phyloP scores from a whole-genome alignment of 1,139 yeast genomes.

The Suhomyces bokatorum region DNA sequence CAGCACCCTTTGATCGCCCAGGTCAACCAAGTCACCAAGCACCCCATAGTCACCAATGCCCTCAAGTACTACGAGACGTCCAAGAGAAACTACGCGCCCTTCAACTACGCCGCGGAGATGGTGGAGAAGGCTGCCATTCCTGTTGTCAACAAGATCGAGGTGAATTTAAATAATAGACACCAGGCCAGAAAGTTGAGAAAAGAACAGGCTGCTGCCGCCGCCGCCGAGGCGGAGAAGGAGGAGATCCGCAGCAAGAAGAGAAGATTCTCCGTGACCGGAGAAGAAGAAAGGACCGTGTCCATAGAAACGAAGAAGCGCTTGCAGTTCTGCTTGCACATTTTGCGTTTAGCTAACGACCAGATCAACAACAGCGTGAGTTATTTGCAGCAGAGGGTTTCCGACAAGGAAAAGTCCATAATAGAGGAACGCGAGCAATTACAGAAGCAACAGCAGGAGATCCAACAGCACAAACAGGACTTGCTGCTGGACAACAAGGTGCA shows the following conservation, averaged over 20 bases:
- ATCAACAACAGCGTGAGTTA: conserved; percentile 62
- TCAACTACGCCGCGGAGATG: conserved; percentile 66
- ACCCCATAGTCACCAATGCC: conserved; percentile 57
- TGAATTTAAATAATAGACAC: conserved; percentile 43
- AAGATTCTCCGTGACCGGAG: conserved; percentile 13
- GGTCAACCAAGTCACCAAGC: conserved; percentile 45
- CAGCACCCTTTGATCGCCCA: conserved; percentile 47
- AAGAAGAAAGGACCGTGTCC: conserved; percentile 32
- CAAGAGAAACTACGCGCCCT: conserved; percentile 55
- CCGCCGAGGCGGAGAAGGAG: conserved; percentile 6
- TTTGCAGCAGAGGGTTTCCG: conserved; percentile 48
- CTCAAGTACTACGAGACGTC: conserved; percentile 59
- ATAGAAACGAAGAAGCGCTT: conserved; percentile 70
- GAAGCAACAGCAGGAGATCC: conserved; percentile 14
- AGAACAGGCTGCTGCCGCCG: conserved; percentile 23
- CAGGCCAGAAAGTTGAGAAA: conserved; percentile 24
- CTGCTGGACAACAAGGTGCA: conserved; percentile 8
- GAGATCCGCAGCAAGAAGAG: conserved; percentile 24
- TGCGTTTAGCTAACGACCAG: conserved; percentile 75
- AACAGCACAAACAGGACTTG: conserved; percentile 11
- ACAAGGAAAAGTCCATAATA: conserved; percentile 20
- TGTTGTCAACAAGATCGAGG: conserved; percentile 53
- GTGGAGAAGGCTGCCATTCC: conserved; percentile 65
- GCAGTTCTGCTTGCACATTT: conserved; percentile 69
- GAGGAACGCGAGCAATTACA: conserved; percentile 17